Evolutionary conservation across 805 yeast genomes (phyloP).

Genomic region (Hanseniaspora taiwanica): DNA sequence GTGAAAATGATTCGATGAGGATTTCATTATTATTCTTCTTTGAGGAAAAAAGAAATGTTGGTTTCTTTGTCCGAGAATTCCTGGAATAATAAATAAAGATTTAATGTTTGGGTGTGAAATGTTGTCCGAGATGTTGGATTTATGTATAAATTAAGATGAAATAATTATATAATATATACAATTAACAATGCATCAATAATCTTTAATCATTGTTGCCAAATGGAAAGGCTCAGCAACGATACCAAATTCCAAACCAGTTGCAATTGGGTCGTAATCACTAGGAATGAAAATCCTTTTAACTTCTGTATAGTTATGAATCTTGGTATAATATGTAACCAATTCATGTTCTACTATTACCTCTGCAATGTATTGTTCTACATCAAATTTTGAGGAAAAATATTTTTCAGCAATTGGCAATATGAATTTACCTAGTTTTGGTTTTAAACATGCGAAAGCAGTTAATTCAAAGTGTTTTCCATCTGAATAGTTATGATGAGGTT

Average conservation of each 20-base stretch:
- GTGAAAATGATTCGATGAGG: too few relatives aligned
- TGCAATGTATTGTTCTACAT: slow-evolving; percentile 13
- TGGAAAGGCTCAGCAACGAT: slow-evolving; percentile 30
- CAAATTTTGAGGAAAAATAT: slow-evolving; percentile 28
- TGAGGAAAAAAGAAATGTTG: too few relatives aligned
- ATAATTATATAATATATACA: neutral
- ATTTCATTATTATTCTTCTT: too few relatives aligned
- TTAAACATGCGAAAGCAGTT: slow-evolving; percentile 40
- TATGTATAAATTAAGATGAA: too few relatives aligned
- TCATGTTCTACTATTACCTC: slow-evolving; percentile 38
- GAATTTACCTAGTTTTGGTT: slow-evolving; percentile 9
- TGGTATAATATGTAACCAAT: slow-evolving; percentile 31
- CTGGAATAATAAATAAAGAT: too few relatives aligned
- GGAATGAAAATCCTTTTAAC: slow-evolving; percentile 16
- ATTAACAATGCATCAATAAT: neutral
- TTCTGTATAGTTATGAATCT: slow-evolving; percentile 26
- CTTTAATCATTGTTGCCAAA: slow-evolving; percentile 18
- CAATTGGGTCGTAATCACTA: slow-evolving; percentile 12
- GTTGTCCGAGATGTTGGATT: too few relatives aligned
- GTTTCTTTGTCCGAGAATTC: too few relatives aligned
- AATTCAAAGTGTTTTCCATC: slow-evolving; percentile 25
- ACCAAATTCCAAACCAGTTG: slow-evolving; percentile 25
- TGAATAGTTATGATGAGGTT: slow-evolving; percentile 12
- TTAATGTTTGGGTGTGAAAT: too few relatives aligned
- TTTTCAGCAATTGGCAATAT: slow-evolving; percentile 6